Evolutionary conservation across 1,284 basidiomycete genomes (phyloP).

Genomic region (Puccinia triticina): DNA sequence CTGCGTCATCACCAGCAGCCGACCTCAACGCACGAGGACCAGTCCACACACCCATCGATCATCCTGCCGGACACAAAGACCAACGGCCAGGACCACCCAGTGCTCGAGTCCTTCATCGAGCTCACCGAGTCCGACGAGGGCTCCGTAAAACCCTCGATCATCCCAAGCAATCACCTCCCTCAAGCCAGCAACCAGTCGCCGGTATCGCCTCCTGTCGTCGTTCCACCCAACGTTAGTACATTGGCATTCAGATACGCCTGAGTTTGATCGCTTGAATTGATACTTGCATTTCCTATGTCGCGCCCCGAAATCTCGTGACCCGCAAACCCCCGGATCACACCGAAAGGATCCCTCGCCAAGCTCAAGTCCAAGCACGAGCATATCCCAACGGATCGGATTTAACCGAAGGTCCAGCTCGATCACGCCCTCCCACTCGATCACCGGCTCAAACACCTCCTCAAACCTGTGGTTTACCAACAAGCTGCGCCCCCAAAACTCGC

Average conservation of each 20-base stretch:
- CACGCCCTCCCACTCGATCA: constrained; percentile 13
- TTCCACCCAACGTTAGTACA: constrained; percentile 6
- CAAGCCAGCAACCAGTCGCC: neutral
- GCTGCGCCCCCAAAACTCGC: constrained; percentile 12
- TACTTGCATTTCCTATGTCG: neutral
- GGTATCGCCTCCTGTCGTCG: neutral
- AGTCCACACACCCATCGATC: neutral
- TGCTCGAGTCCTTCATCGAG: neutral
- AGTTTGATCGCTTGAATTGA: neutral
- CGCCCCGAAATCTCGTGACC: neutral
- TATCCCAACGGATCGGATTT: constrained; percentile 1
- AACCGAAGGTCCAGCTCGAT: neutral
- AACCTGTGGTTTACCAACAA: constrained; percentile 36
- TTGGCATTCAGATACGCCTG: neutral
- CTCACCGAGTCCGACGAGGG: neutral
- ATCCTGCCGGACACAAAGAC: constrained; percentile 3
- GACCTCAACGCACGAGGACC: neutral
- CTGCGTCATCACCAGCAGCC: neutral
- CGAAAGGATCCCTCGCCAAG: constrained; percentile 12
- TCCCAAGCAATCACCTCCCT: neutral
- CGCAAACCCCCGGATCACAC: neutral
- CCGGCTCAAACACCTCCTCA: constrained; percentile 17
- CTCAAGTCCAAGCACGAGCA: constrained; percentile 15
- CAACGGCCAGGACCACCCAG: neutral
- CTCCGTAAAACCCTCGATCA: neutral